Conservation (phyloP, 163 green algal genomes). For the Chloromonas sp. region DNA sequence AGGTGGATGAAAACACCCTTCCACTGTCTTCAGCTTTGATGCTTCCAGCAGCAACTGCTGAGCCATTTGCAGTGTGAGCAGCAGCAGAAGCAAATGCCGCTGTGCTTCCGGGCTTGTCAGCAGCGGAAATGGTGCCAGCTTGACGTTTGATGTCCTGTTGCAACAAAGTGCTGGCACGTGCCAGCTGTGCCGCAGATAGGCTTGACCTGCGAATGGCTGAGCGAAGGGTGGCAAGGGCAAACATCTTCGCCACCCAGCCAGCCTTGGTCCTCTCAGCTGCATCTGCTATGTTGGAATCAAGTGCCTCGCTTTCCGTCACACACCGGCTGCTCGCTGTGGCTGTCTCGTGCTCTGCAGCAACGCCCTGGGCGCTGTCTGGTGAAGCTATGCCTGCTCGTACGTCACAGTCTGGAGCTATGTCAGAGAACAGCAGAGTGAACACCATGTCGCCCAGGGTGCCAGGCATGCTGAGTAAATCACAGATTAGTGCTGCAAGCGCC, state of each 20-base stretch:
- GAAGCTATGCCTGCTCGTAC: background rate
- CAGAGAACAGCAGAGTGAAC: background rate
- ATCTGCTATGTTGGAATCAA: background rate
- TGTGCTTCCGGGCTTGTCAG: no score
- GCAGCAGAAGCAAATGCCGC: background rate
- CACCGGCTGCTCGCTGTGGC: background rate
- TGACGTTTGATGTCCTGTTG: background rate
- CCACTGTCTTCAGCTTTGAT: background rate
- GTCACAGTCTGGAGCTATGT: background rate
- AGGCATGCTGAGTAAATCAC: background rate
- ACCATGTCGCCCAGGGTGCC: background rate
- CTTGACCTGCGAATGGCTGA: no score
- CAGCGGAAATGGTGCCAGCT: no score
- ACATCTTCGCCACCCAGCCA: background rate
- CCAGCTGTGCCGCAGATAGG: background rate
- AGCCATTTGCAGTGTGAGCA: background rate
- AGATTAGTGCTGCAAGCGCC: background rate
- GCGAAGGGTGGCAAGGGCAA: background rate
- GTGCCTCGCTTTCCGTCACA: background rate
- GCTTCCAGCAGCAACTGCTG: background rate
- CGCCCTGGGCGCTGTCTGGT: background rate
- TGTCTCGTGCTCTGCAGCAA: background rate
- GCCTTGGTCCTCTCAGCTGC: background rate
- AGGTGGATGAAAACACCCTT: background rate
- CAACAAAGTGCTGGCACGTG: background rate